A percentile compares a stretch with the other conserved stretches of the same genome.
phyloP scores from a whole-genome alignment of 257 asterid genomes.

The Gynochthodes officinalis region DNA sequence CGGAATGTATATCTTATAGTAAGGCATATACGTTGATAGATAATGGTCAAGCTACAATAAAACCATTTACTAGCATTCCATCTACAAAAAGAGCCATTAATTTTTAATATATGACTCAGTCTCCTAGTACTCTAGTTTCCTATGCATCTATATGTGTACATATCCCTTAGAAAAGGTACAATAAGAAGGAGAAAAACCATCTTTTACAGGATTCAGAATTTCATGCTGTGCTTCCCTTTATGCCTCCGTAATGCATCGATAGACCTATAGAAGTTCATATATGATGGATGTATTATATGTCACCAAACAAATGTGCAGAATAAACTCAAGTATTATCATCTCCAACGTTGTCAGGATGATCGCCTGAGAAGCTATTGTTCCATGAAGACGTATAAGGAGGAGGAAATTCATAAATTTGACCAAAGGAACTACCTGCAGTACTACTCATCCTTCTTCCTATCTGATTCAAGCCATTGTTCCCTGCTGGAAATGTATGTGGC shows the following conservation, averaged over 20 bases:
- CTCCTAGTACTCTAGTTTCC: neutral
- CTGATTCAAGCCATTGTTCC: neutral
- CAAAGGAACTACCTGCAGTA: conserved; percentile 24
- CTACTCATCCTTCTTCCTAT: conserved; percentile 21
- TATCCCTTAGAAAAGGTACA: neutral
- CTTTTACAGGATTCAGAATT: neutral
- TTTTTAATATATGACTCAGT: neutral
- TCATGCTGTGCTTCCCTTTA: neutral
- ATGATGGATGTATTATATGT: neutral
- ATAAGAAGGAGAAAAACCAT: neutral
- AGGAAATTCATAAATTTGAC: conserved; percentile 27
- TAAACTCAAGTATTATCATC: conserved; percentile 1
- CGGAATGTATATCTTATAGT: neutral
- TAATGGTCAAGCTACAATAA: neutral
- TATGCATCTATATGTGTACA: too few species aligned
- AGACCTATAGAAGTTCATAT: neutral
- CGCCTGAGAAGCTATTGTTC: conserved; percentile 20
- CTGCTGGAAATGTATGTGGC: conserved; percentile 5
- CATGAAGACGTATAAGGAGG: conserved; percentile 26
- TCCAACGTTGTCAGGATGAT: conserved; percentile 8
- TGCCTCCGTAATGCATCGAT: too few species aligned
- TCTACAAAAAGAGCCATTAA: neutral
- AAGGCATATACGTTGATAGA: neutral
- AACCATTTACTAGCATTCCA: neutral
- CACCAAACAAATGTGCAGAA: neutral